A percentile compares a stretch with the other conserved stretches of the same genome.
These are phyloP conservation scores for Beauveria australis DNA, from an alignment of 2,329 filamentous ascomycete species.

Conservation along the genomic window DNA sequence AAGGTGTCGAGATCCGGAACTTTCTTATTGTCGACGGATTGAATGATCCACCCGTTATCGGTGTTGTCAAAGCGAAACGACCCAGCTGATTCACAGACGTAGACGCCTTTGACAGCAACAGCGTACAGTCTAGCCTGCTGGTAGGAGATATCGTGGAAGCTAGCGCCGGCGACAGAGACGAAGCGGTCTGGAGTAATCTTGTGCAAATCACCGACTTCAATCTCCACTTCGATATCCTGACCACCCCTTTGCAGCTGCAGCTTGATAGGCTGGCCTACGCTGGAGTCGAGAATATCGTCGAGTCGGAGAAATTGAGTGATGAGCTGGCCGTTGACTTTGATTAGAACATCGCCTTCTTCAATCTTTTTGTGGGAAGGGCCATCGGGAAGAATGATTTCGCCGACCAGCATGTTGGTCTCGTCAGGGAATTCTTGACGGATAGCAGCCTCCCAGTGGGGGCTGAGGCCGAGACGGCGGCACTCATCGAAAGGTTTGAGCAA, in stretches of 20 bases:
- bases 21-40: conserved; percentile 85
- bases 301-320: conserved; percentile 88
- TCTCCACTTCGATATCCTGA: conserved; percentile 74
- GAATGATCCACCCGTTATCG: conserved; percentile 87
- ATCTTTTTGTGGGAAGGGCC: conserved; percentile 82
- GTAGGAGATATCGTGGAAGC: conserved; percentile 94
- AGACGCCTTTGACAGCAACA: conserved; percentile 85
- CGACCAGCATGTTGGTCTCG: conserved; percentile 94
- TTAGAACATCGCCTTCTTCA: conserved; percentile 86
- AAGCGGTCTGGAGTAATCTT: conserved; percentile 93
- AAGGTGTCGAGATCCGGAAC: conserved; percentile 83
- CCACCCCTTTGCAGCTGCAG: conserved; percentile 84
- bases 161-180: conserved; percentile 84
- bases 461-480: conserved; percentile 80
- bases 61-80: conserved; percentile 92
- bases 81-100: conserved; percentile 84
- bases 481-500: conserved; percentile 96
- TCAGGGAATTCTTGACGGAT: conserved; percentile 78
- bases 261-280: conserved; percentile 68
- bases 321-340: conserved; percentile 89
- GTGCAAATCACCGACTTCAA: conserved; percentile 83
- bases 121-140: conserved; percentile 95
- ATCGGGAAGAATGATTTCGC: conserved; percentile 86
- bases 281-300: conserved; percentile 86
- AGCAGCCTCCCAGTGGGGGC: conserved; percentile 75